Percentiles rank a stretch among this genome's conserved stretches.
Conservation (phyloP, 169 alveolate genomes). For the Cryptosporidium ubiquitum region DNA sequence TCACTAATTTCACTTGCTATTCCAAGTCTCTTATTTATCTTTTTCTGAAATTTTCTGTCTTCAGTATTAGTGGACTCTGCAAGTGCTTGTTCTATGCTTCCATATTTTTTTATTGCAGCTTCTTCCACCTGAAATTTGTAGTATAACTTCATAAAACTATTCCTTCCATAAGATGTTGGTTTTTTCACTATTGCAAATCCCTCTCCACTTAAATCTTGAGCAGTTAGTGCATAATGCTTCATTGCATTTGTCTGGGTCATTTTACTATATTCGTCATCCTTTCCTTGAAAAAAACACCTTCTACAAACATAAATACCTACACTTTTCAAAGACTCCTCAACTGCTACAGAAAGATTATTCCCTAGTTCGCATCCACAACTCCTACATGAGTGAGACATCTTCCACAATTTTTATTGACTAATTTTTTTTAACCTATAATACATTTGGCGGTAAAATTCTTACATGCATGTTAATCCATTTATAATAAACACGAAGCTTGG, state of each 20-base stretch:
- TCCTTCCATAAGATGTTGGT: slow-evolving; percentile 53
- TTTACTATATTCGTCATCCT: slow-evolving; percentile 56
- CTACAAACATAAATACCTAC: slow-evolving; percentile 56
- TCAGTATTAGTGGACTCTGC: slow-evolving; percentile 16
- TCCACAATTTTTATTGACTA: neutral
- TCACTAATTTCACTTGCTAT: neutral
- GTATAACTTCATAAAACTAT: slow-evolving; percentile 69
- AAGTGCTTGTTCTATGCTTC: slow-evolving; percentile 47
- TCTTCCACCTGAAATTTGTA: slow-evolving; percentile 72
- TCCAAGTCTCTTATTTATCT: slow-evolving; percentile 34
- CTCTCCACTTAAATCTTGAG: slow-evolving; percentile 37
- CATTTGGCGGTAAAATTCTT: neutral
- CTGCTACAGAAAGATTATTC: slow-evolving; percentile 16
- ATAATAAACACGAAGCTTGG: too few relatives aligned
- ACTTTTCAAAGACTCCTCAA: slow-evolving; percentile 37
- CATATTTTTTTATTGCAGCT: slow-evolving; percentile 27
- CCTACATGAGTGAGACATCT: slow-evolving; percentile 32
- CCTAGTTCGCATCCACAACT: slow-evolving; percentile 39
- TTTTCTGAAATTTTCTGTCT: slow-evolving; percentile 37
- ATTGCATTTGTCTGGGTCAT: slow-evolving; percentile 60
- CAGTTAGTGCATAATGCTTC: slow-evolving; percentile 39
- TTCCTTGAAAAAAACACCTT: slow-evolving; percentile 21
- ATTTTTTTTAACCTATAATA: neutral
- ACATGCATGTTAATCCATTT: neutral
- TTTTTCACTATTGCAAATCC: slow-evolving; percentile 38